Base-by-base conservation (phyloP, 2,329 filamentous ascomycete genomes). In the Sordariomycetes sp. region DNA sequence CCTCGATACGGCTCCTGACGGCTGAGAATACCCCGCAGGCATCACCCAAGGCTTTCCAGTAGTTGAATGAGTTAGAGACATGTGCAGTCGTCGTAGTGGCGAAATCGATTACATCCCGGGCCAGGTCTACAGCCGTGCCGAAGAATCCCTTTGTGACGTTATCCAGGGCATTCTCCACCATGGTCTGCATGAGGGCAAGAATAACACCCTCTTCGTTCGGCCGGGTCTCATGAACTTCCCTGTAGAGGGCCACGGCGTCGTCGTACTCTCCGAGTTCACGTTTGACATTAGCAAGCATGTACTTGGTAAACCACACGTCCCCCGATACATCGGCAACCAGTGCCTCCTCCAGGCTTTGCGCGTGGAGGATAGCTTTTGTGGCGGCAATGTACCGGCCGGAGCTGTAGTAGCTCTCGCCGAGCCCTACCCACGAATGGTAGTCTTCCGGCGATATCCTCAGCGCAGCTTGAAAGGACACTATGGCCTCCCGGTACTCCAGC, bases 371-470 rank as follows among this genome's bases (percentile, higher is more conserved):
- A 0, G 94, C 91, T 67, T 94, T 93, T 3, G 88, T 90, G 0
- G 94, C 93, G n/a, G 94, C 93, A 60, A 97, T 88, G 67, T 95
- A 95, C 61, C 93, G 82, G 11, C 94, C 93, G 18, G 92, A 96
- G 64, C 89, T 94, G 68, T 97, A 88, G 67, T 99, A 99, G 67
- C 91, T 96, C 73, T 99, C 94, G n/a, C 93, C 94, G 1, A 99
- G 79, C 1, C 94, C 94, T 25, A 99, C 89, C 84, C 93, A 99
- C 0, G 90, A 96, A 72, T 99, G 88, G 67, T 97, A 97, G 70
- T 97, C 90, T 50, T 86, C 77, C 0, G 92, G 90, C 1, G 85
- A 83, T 54, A 96, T 89, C 57, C 93, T 81, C 37, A 99, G 76
- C 12, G 94, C 92, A 1, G 90, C 85, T 66, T 97, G 89, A 69